Evolutionary conservation across 1,284 basidiomycete species (phyloP).

Genomic region (Ganoderma boninense): DNA sequence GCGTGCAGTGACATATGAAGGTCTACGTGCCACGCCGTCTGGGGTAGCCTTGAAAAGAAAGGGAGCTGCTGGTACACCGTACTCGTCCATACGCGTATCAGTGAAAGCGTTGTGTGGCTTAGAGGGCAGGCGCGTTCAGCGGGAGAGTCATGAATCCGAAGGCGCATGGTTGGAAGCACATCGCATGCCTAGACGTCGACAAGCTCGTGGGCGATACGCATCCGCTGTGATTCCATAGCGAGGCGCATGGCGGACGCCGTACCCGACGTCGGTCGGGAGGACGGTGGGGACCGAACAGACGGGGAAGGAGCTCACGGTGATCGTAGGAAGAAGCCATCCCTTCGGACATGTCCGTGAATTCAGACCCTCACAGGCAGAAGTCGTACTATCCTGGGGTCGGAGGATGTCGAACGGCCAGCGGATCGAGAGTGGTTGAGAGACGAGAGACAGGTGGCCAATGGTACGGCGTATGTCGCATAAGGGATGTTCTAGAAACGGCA

Average conservation of each 20-base stretch:
- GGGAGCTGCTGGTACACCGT: too few species aligned
- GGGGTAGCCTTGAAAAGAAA: conserved; percentile 90
- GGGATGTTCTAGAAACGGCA: too few species aligned
- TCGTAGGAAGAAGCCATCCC: conserved; percentile 36
- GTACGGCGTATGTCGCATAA: too few species aligned
- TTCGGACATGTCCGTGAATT: conserved; percentile 33
- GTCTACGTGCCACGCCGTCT: conserved; percentile 83
- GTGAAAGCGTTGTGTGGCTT: conserved; percentile 93
- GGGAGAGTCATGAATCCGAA: conserved; percentile 68
- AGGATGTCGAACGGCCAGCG: too few species aligned
- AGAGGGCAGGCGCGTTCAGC: conserved; percentile 79
- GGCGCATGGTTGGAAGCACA: conserved; percentile 91
- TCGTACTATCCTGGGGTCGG: too few species aligned
- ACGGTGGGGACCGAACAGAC: not conserved
- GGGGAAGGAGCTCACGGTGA: conserved; percentile 26
- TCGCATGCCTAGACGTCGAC: conserved; percentile 92
- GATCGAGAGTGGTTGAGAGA: too few species aligned
- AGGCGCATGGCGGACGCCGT: conserved; percentile 90
- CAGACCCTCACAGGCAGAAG: too few species aligned
- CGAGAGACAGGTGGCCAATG: too few species aligned
- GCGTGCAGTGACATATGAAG: conserved; percentile 85
- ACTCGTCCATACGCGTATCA: conserved; percentile 99
- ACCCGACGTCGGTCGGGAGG: conserved; percentile 77
- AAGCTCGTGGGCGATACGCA: conserved; percentile 93
- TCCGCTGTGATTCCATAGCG: conserved; percentile 97